These are phyloP conservation scores for Aspergillus bridgeri DNA, from an alignment of 495 filamentous ascomycete species.

Conservation along the genomic window DNA sequence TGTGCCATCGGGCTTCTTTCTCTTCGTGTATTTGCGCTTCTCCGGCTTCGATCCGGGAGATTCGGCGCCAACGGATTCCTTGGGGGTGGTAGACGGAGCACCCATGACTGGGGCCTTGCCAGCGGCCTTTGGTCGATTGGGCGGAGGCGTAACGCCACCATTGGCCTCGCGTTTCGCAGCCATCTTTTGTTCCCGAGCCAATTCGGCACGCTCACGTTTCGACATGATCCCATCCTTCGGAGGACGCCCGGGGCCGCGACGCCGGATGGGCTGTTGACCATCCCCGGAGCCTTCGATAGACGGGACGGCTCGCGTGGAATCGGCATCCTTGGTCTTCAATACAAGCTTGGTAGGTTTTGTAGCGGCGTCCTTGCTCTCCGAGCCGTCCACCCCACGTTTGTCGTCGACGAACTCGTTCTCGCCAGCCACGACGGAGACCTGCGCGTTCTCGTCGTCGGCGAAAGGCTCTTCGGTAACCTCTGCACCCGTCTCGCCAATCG, in stretches of 20 bases:
- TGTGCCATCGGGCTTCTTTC: conserved; percentile 58
- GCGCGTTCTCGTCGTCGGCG: conserved; percentile 43
- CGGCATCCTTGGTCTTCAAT: conserved; percentile 38
- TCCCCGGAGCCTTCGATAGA: conserved; percentile 37
- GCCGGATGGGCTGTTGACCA: conserved; percentile 53
- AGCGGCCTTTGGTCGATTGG: conserved; percentile 61
- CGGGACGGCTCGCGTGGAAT: conserved; percentile 23
- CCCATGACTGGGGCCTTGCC: conserved; percentile 39
- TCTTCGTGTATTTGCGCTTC: conserved; percentile 76
- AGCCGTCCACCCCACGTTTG: conserved; percentile 27
- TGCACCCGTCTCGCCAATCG: conserved; percentile 63
- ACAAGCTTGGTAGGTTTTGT: conserved; percentile 35
- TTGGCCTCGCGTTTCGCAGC: conserved; percentile 47
- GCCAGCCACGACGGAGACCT: conserved; percentile 30
- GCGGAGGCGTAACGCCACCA: conserved; percentile 42
- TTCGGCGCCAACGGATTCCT: conserved; percentile 47
- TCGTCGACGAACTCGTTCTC: conserved; percentile 39
- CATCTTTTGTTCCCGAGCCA: conserved; percentile 59
- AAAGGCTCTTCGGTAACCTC: conserved; percentile 64
- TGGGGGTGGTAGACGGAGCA: conserved; percentile 14
- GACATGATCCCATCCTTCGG: conserved; percentile 94
- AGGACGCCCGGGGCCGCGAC: conserved; percentile 80
- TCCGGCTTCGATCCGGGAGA: conserved; percentile 57
- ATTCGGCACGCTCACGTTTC: conserved; percentile 69
- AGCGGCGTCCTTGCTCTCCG: conserved; percentile 31